Evolutionary conservation across 345 rosid genomes (phyloP), one percentile per base, ranked within the genome.

Genomic region (Lepidium aucheri): DNA sequence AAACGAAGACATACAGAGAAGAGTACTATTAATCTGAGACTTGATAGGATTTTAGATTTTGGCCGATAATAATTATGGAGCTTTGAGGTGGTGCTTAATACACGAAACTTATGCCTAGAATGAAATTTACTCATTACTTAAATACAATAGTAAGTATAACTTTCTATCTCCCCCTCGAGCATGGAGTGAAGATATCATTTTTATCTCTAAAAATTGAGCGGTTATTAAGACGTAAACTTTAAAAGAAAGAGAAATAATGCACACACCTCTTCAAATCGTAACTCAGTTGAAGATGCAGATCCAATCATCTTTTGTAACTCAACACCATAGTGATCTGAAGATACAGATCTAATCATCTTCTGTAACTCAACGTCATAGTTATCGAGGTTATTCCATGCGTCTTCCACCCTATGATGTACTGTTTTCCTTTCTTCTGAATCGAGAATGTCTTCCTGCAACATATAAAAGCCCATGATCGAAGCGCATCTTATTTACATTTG

Each of bases 241-340:
- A 50, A 35, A 51, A 12, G 30, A 28, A 20, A 44, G 44, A 45
- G 52, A 60, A 52, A 59, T 73, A 18, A 14, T 28, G 68, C 46
- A 53, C 60, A 55, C 75, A 86, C 93, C 93, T 81, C 79, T 9
- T 68, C 81, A 59, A 59, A 61, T 63, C 61, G 87, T 73, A 75
- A 76, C 63, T 77, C 70, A 32, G 69, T 72, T 32, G 78, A 70
- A 51, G 81, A 67, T 44, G 75, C 71, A 55, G 70, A 73, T 63
- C 74, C 74, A 57, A 72, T 70, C 64, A 64, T 71, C 75, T 73
- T 75, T 24, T 56, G 69, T 17, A 67, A 54, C 59, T 68, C 74
- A 68, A 74, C 47, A 53, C 16, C 60, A 68, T 46, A 68, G 60
- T 61, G 69, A 59, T 60, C 56, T 53, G 56, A 34, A 35, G 74